Conservation (phyloP, 2,329 filamentous ascomycete genomes). For the Emmonsiellopsis sp. region DNA sequence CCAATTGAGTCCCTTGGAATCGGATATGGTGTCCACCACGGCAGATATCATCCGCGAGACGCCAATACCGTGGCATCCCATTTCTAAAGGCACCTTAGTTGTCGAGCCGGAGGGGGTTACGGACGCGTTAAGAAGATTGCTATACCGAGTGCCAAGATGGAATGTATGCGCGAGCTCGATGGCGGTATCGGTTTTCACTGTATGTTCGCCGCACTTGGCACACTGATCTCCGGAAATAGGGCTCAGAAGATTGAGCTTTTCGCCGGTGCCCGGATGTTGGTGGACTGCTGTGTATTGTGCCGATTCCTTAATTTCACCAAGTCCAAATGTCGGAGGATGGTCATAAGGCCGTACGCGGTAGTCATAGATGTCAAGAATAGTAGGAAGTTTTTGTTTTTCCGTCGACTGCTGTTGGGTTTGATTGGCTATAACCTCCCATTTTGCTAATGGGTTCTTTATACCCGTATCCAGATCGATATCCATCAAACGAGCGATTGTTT, state of each 20-base stretch:
- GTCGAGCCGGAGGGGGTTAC: conserved; percentile 34
- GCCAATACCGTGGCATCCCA: conserved; percentile 96
- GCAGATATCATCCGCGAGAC: conserved; percentile 85
- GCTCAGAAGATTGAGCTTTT: conserved; percentile 54
- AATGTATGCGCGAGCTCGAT: conserved; percentile 95
- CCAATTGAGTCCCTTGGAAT: conserved; percentile 74
- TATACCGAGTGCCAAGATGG: conserved; percentile 84
- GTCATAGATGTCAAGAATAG: conserved; percentile 33
- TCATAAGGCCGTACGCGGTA: conserved; percentile 31
- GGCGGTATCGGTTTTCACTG: conserved; percentile 58
- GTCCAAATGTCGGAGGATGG: conserved; percentile 27
- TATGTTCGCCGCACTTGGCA: conserved; percentile 56
- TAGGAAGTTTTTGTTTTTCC: not conserved
- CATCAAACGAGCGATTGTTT: conserved; percentile 40
- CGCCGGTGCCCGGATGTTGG: conserved; percentile 30
- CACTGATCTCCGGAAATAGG: conserved; percentile 63
- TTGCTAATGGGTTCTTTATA: conserved; percentile 49
- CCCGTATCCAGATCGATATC: conserved; percentile 62
- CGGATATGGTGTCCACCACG: conserved; percentile 65
- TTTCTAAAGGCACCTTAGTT: conserved; percentile 57
- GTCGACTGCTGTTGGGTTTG: conserved; percentile 2
- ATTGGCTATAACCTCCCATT: conserved; percentile 42
- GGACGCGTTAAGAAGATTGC: conserved; percentile 58
- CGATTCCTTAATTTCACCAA: conserved; percentile 18
- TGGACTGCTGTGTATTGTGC: conserved; percentile 27